Evolutionary conservation across 2,329 filamentous ascomycete genomes (phyloP), one percentile per base, ranked within the genome.

Genomic region (Hansfordia pulvinata): DNA sequence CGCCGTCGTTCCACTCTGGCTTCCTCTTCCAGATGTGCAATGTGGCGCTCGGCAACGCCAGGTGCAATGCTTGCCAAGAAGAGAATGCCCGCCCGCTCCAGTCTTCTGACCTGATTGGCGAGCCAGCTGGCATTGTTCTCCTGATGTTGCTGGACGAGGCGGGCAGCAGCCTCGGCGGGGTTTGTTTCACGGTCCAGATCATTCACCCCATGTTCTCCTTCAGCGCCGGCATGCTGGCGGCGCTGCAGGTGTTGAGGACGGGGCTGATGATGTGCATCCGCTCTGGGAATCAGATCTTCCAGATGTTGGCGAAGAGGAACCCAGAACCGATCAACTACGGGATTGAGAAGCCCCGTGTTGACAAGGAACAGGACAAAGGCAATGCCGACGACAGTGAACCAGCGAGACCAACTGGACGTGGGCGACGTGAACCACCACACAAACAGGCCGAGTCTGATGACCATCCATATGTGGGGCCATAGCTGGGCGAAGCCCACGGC

Each of bases 11-110:
- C 19, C 3, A 47, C 54, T 26, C 59, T 52, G 20, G 58, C 61
- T 29, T 66, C 60, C 4, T 60, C 64, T 37, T 71, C 66, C 3
- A 71, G 45, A 23, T 66, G 59, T 14, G 63, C 65, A 33, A 78
- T 76, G 34, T 78, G 73, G 25, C 70, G 55, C 47, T 78, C 73
- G 1, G 71, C 71, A 14, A 78, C 62, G 8, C 73, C 73, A 1
- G 73, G 73, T 2, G 72, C 69, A 33, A 78, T 62, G 42, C 73
- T 78, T 12, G 73, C 73, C 13, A 78, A 52, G 39, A 78, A 77
- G 14, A 78, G 53, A 10, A 77, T 58, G 0, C 66, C 58, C 11
- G 70, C 65, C 34, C 73, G 62, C 47, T 78, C 71, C 6, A 69
- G 40, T 8, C 68, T 54, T 30, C 70, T 56, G 5, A 65, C 46